Evolutionary conservation across 345 rosid species (phyloP), one percentile per base, ranked within the genome.

Genomic region (Moringa oleifera): DNA sequence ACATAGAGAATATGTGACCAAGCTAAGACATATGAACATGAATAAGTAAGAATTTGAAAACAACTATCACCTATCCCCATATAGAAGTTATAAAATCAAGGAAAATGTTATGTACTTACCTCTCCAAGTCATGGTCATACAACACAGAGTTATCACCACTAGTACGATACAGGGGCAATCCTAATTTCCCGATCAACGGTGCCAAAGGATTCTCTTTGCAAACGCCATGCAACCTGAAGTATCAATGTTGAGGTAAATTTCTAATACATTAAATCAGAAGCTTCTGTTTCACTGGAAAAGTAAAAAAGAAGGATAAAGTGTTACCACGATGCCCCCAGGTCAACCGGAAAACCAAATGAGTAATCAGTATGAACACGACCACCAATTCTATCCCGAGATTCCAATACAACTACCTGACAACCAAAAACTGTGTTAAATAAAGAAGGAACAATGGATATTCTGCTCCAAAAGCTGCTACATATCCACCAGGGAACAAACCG

Each of bases 241-340:
- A 70, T 36, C 13, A 80, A 55, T 21, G 28, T 63, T 25, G 37
- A 23, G 11, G 31, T 51, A n/a, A 20, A 67, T 23, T 47, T 6
- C 7, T 10, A 55, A 41, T 41, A 41, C 13, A 4, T 37, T 53
- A n/a, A n/a, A n/a, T 4, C 6, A 41, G 17, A 41, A 11, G 47
- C 9, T 11, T 41, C 12, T 16, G 12, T 41, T 41, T 41, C 47
- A 5, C 47, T 7, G 10, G 18, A 62, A 3, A 67, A 62, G 33
- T 28, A 0, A 10, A 61, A 65, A 18, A 25, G 21, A 60, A 60
- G 50, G 50, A 12, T 37, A 2, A n/a, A 47, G 56, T 56, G 18
- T 70, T 76, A 87, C 98, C 98, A 92, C 60, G 98, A 90, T 63
- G 99, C 99, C 72, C 99, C 99, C 61, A 94, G 83, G 77, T 94